phyloP scores from a whole-genome alignment of 352 stramenopile species.

The Albugo laibachii region DNA sequence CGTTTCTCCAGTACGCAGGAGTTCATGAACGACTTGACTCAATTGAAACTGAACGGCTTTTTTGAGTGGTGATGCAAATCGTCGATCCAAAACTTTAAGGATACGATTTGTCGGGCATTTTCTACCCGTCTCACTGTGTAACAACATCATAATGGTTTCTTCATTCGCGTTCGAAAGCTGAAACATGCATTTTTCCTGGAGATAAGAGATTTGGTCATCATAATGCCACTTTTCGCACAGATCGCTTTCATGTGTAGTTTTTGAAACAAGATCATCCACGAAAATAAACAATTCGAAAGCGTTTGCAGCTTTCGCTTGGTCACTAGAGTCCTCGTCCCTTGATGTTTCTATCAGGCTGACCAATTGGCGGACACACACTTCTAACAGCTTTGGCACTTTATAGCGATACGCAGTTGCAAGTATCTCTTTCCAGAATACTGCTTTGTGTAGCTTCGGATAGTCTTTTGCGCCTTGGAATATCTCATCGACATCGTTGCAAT shows the following conservation, averaged over 20 bases:
- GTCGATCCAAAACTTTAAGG: conserved; percentile 32
- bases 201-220: conserved; percentile 7
- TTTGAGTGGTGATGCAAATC: conserved; percentile 40
- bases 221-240: too few relatives aligned
- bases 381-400: conserved; percentile 34
- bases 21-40: conserved; percentile 54
- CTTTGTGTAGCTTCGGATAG: conserved; percentile 5
- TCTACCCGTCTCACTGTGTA: conserved; percentile 38
- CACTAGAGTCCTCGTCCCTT: background rate
- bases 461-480: background rate
- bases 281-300: too few relatives aligned
- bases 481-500: conserved; percentile 39
- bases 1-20: conserved; percentile 28
- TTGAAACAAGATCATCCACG: too few relatives aligned
- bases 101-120: conserved; percentile 47
- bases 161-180: conserved; percentile 30
- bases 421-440: conserved; percentile 45
- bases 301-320: too few relatives aligned
- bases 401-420: conserved; percentile 53
- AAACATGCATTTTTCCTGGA: conserved; percentile 33
- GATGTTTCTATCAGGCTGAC: conserved; percentile 4
- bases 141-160: conserved; percentile 23
- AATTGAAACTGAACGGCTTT: conserved; percentile 65
- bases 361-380: conserved; percentile 31
- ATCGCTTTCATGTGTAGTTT: too few relatives aligned